Evolutionary conservation across 805 yeast genomes (phyloP), one percentile per base, ranked within the genome.

Genomic region (Candida fluviatilis): DNA sequence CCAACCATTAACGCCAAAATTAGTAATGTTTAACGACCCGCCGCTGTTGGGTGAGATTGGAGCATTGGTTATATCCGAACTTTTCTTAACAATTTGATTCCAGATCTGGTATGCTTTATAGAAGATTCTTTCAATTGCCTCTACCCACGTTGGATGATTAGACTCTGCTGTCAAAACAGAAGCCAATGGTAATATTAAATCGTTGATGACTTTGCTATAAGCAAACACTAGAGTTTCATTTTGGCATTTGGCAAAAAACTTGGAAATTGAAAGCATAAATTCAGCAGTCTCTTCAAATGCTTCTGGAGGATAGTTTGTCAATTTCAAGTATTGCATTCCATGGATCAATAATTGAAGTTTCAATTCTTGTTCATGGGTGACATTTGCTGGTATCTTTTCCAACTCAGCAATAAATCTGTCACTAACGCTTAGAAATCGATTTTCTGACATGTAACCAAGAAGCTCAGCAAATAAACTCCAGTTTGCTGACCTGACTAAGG

Each of bases 121-220:
- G 55, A 75, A 80, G 11, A 91, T 77, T 14, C 69, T 63, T 16
- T 75, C 74, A 38, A 88, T 76, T 0, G 96, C 93, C 29, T 80
- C 85, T 0, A 82, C 80, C 99, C 99, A 93, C 1, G 84, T 79
- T 3, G 99, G 99, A 57, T 91, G 95, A 52, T 93, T 91, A 0
- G 88, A 90, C 55, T 93, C 99, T 0, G 96, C 98, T 0, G 96
- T 87, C 23, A 90, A 70, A 1, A 80, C 71, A 6, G 87, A 91
- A 0, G 97, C 95, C 17, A 93, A 58, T 0, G 97, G 95, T 29
- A 88, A 63, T 2, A 93, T 62, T 18, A 93, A 71, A 37, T 78
- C 81, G 39, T 83, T 74, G 28, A 90, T 68, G 1, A 88, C 95
- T 46, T 88, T 95, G 34, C 93, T 84, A 54, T 91, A 95, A 2